Conservation (phyloP, 441 rosid species). For the Syzygium syzygioides region DNA sequence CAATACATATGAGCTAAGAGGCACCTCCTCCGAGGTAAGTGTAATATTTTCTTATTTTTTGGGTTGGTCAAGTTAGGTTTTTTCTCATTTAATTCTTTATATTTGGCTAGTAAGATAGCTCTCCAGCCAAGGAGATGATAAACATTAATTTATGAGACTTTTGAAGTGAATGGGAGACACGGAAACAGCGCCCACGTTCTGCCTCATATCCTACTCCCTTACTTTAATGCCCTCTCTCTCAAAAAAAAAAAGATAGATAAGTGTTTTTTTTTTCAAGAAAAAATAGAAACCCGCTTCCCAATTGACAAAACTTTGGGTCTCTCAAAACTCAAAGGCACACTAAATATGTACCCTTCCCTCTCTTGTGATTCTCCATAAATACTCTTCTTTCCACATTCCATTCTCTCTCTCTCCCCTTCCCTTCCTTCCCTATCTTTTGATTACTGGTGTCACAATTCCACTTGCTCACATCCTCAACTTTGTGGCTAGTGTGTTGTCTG, state of each 20-base stretch:
- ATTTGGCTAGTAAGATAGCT: conserved; percentile 21
- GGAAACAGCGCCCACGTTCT: conserved; percentile 91
- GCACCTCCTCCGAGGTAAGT: not conserved
- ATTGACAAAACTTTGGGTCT: conserved; percentile 30
- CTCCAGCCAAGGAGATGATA: conserved; percentile 66
- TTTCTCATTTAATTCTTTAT: not conserved
- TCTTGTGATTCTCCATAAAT: conserved; percentile 76
- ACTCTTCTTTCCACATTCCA: conserved; percentile 6
- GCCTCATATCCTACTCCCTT: conserved; percentile 23
- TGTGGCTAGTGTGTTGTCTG: not conserved
- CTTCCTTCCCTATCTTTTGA: conserved; percentile 3
- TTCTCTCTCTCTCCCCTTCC: conserved; percentile 22
- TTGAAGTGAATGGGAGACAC: conserved; percentile 56
- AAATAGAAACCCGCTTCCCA: not conserved
- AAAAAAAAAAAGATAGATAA: not conserved
- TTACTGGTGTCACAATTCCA: not conserved
- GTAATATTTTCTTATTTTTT: not conserved
- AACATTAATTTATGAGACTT: conserved; percentile 22
- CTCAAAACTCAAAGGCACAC: conserved; percentile 34
- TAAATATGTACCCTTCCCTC: conserved; percentile 36
- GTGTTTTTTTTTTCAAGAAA: not conserved
- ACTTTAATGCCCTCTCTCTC: conserved; percentile 7
- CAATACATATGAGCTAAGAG: not conserved
- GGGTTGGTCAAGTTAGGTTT: not conserved
- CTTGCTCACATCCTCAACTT: not conserved